Percentiles rank a stretch among this genome's conserved stretches.
Conservation (phyloP, 75 land plant species). For the Selaginella tamariscina region DNA sequence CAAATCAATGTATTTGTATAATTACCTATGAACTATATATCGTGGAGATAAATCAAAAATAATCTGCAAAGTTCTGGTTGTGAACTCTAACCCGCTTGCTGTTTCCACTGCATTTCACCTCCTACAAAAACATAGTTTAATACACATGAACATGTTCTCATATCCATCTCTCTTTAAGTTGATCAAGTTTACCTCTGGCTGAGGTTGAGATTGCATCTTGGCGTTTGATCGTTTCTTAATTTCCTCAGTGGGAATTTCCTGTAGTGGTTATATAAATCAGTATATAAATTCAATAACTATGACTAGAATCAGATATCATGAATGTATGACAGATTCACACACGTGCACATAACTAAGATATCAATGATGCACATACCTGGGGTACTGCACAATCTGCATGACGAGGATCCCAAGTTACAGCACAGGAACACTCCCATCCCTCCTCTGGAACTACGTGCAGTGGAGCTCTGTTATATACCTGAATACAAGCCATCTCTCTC, state of each 20-base stretch:
- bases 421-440: slow-evolving; percentile 57
- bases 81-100: not conserved
- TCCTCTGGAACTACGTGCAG: slow-evolving; percentile 45
- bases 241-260: not conserved
- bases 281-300: not conserved
- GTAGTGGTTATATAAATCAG: not conserved
- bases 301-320: not conserved
- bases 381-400: slow-evolving; percentile 86
- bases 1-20: not conserved
- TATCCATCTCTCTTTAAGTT: not conserved
- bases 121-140: not conserved
- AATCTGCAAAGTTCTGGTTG: not conserved
- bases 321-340: too few species aligned
- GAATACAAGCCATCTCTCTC: not conserved
- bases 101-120: not conserved
- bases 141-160: too few species aligned
- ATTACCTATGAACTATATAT: not conserved
- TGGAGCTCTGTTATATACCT: slow-evolving; percentile 45
- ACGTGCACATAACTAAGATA: too few species aligned
- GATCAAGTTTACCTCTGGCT: not conserved
- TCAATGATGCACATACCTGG: too few species aligned
- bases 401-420: slow-evolving; percentile 56
- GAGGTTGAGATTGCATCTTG: not conserved
- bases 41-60: not conserved
- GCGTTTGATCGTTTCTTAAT: not conserved